Evolutionary conservation across 495 filamentous ascomycete genomes (phyloP), one percentile per base, ranked within the genome.

Genomic region (Podospora fimiseda): DNA sequence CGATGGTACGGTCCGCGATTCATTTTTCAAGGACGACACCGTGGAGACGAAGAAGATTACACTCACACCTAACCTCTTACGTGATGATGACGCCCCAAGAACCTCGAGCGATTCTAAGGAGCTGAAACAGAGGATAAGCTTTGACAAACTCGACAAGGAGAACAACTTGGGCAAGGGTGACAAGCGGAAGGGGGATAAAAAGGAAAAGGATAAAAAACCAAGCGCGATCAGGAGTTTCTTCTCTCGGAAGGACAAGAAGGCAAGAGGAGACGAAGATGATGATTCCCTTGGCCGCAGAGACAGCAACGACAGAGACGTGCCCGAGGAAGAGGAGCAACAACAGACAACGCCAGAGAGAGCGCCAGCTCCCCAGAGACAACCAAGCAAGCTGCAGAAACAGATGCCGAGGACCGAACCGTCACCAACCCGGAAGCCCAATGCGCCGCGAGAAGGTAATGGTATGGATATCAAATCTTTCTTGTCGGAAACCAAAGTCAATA

Each of bases 21-120:
- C 89, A 9, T 96, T 98, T 75, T 96, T 95, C 78, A 94, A 90
- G 68, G 93, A 97, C 55, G 93, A 98, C 58, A 88, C 83, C 23
- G 84, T 87, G 33, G 94, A 96, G 63, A 96, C 93, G 1, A 88
- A 92, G 69, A 99, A 99, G 74, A 96, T 99, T 55, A 95, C 90
- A 2, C 77, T 99, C 24, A 99, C 93, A 0, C 93, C 93, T 11
- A 95, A 92, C 55, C 74, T 99, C n/a, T 75, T 97, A 36, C 82
- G 93, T 14, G 92, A 97, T 53, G 91, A 96, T 58, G 75, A 71
- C 41, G 79, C 76, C n/a, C 69, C 77, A 6, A 64, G 80, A 44
- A 69, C 71, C 8, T 82, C 81, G 13, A 78, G 59, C 57, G 87
- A 90, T 21, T 76, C 78, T 23, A 85, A 80, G 70, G 86, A 91